Conservation (phyloP, 257 asterid genomes). For the Gentiana macrophylla region DNA sequence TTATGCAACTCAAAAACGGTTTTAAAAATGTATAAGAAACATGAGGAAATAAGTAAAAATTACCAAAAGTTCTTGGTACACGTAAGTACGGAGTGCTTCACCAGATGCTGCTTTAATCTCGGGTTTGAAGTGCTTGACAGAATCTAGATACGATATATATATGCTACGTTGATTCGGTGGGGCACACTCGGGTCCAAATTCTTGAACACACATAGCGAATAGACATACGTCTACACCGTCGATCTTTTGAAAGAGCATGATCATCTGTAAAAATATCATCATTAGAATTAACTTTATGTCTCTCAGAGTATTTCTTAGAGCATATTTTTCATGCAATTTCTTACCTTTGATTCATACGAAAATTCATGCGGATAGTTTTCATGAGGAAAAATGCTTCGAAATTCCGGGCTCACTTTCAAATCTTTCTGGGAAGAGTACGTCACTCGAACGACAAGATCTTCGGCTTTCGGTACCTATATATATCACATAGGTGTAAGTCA, state of each 20-base stretch:
- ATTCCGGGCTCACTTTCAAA: slow-evolving; percentile 53
- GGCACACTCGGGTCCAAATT: slow-evolving; percentile 66
- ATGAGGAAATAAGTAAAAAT: slow-evolving; percentile 4
- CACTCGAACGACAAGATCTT: slow-evolving; percentile 58
- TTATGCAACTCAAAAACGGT: neutral
- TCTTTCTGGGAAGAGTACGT: slow-evolving; percentile 39
- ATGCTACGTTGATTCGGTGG: slow-evolving; percentile 58
- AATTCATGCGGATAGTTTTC: slow-evolving; percentile 54
- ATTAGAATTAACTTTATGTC: neutral
- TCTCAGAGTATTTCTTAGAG: neutral
- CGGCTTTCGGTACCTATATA: slow-evolving; percentile 50
- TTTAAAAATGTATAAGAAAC: neutral
- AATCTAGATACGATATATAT: slow-evolving; percentile 72
- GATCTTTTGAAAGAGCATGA: slow-evolving; percentile 61
- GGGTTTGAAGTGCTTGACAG: slow-evolving; percentile 66
- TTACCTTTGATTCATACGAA: slow-evolving; percentile 64
- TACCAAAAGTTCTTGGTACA: slow-evolving; percentile 72
- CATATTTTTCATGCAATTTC: slow-evolving; percentile 6
- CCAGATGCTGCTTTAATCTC: slow-evolving; percentile 41
- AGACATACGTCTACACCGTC: slow-evolving; percentile 73
- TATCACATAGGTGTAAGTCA: neutral
- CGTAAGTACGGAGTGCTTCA: slow-evolving; percentile 64
- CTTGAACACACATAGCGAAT: slow-evolving; percentile 70
- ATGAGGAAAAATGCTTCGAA: slow-evolving; percentile 44
- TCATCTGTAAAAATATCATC: slow-evolving; percentile 27